Conservation (phyloP, 352 stramenopile species). For the Globisporangium carolinianum region DNA sequence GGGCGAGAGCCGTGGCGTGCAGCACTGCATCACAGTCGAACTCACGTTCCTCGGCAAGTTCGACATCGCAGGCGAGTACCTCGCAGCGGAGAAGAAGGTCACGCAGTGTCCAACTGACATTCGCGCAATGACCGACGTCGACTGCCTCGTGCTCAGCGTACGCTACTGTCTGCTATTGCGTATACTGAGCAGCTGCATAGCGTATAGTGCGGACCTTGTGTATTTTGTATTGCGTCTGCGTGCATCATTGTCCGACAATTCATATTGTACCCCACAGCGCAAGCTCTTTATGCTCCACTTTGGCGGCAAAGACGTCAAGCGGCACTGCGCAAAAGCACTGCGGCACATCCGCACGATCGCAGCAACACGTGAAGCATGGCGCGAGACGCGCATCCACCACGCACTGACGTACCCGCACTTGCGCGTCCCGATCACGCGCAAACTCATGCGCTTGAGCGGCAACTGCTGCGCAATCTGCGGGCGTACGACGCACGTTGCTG, state of each 20-base stretch:
- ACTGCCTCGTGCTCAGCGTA: constrained; percentile 73
- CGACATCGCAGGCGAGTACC: constrained; percentile 74
- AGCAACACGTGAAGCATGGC: constrained; percentile 55
- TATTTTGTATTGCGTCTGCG: neutral
- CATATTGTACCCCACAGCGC: constrained; percentile 18
- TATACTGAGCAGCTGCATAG: neutral
- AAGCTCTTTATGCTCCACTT: constrained; percentile 78
- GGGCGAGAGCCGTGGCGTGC: constrained; percentile 46
- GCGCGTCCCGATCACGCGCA: constrained; percentile 68
- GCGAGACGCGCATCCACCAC: constrained; percentile 68
- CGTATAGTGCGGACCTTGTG: neutral
- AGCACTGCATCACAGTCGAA: constrained; percentile 66
- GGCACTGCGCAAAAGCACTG: constrained; percentile 39
- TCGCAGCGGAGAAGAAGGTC: constrained; percentile 67
- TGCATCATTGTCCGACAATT: neutral
- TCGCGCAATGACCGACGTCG: constrained; percentile 57
- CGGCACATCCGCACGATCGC: constrained; percentile 41
- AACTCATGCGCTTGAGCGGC: constrained; percentile 78
- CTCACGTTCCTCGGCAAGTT: constrained; percentile 77
- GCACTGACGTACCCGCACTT: constrained; percentile 60
- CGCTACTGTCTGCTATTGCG: constrained; percentile 1
- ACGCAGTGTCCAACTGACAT: constrained; percentile 65
- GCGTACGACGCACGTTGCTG: constrained; percentile 56
- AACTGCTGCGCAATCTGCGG: constrained; percentile 78
- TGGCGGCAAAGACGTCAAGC: constrained; percentile 53